Base-by-base conservation (phyloP, 2,329 filamentous ascomycete genomes). In the Scolecobasidium constrictum region DNA sequence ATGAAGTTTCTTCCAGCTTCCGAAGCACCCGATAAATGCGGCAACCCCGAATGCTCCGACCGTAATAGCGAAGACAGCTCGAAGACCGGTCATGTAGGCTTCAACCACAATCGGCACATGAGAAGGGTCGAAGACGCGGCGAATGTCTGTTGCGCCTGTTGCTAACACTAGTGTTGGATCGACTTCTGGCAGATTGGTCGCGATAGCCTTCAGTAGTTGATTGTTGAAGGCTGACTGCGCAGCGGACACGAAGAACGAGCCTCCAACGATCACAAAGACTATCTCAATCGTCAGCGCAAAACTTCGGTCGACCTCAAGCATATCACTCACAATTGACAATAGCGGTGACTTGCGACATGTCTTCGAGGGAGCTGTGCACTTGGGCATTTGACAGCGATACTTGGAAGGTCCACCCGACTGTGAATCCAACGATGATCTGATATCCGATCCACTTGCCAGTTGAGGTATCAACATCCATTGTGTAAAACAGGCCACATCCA, bases 371-470 rank as follows among this genome's bases (percentile, higher is more conserved):
- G 3, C 47, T 41, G 26, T 48, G 48, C 13, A 43, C 46, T 37
- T 69, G 65, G 3, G 56, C 62, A 5, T 59, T 56, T 26, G 66
- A 60, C 43, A 62, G 57, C 11, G 58, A 57, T 22, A 64, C 56
- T 40, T 68, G 63, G 15, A 66, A 53, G 17, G 52, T 52, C 4
- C 62, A 47, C 4, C 69, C 69, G 12, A 64, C 52, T 1, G 68
- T 65, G 3, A 62, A 52, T 15, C 68, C 70, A 3, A 59, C 44
- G 3, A 73, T 46, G 3, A 66, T 55, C 42, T 73, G 66, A 51
- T 65, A 72, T 7, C 68, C 69, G n/a, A 71, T 63, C 68, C 67
- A 72, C 21, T 59, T 54, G 3, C 48, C 54, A 0, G 56, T 53
- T 0, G 59, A 48, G 3, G 66, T 64, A 28, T 51, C 48, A 1